Base-by-base conservation (phyloP, 1,139 yeast genomes). In the Magnusiomyces paraingens region DNA sequence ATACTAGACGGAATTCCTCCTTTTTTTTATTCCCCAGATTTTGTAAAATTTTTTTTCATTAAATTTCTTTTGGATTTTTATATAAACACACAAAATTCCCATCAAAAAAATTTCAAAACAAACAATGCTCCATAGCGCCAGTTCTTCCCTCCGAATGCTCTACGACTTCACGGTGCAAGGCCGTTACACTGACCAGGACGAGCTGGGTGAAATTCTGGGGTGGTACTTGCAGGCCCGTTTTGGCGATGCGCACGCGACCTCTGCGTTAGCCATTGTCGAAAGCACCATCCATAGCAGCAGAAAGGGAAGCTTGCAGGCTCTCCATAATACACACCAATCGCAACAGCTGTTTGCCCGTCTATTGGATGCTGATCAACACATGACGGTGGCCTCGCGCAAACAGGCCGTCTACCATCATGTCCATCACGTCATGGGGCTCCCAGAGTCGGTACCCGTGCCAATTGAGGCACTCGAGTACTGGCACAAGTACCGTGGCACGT, bases 401-500 rank as follows among this genome's bases (percentile, higher is more conserved):
- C 44, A 40, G 5, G 44, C 44, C 6, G 20, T 44, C n/a, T n/a
- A 32, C 12, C 18, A n/a, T 29, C 47, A 26, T n/a, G 21, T 44
- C 38, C 15, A n/a, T 8, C 21, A 26, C 3, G 38, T 44, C 14
- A 15, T 44, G 14, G 14, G 20, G 17, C 38, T 44, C 39, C 47
- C 47, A 10, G 39, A 29, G 38, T 15, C 17, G 15, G 21, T 29
- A 8, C 18, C 18, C 8, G 32, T 44, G 38, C 57, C 57, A 11
- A 18, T 26, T 3, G 50, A 49, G 22, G 55, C 53, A 22, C 50
- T 55, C 26, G 49, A 26, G 14, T 55, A 52, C 52, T 55, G 57
- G 57, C 43, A 40, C 18, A 55, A 55, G 44, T 55, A 50, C n/a
- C 41, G 44, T 11, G 57, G 57, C 15, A 52, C 53, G 6, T 43